Evolutionary conservation across 768 basidiomycete genomes (phyloP), one percentile per base, ranked within the genome.

Genomic region (Mycena olivaceomarginata): DNA sequence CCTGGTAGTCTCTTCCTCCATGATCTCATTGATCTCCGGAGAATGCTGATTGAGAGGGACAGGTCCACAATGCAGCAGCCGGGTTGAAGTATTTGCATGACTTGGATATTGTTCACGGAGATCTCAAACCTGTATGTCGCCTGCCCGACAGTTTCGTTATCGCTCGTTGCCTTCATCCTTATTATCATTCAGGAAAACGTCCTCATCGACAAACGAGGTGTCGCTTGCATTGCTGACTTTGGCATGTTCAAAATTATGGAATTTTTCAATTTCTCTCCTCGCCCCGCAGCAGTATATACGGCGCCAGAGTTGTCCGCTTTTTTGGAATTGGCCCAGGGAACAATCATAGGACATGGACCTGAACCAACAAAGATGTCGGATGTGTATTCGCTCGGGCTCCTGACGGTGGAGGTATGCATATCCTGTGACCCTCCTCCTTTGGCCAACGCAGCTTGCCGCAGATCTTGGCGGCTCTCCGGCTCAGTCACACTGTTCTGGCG

Each of bases 61-160:
- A 59, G 56, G 56, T 31, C 25, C 56, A 59, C 56, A 25, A 20
- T 25, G 56, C 31, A 13, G 56, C 56, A 59, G 22, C 25, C 25
- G 56, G 56, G 10, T 5, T 59, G 25, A 59, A 59, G 11, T 59
- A 59, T 12, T 20, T 59, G 2, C 56, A 59, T 25, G 56, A 59
- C 25, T 31, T 59, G 56, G 56, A 59, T 25, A 59, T 59, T 59
- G 25, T 59, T 59, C 56, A 59, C 25, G 56, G 56, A 59, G 15
- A 59, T 12, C 56, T 59, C 56, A 31, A 31, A 31, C 25, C 22
- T 22, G 56, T 59, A 25, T 31, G 56, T 59, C 22, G n/a, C 9
- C 12, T 5, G 2, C 22, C 25, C 25, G 16, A 6, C 25, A 59
- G 51, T 53, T n/a, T 59, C 15, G 3, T 31, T 31, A 31, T 31